These are phyloP conservation scores for Petrea volubilis DNA, from an alignment of 257 asterid genomes.

Conservation along the genomic window DNA sequence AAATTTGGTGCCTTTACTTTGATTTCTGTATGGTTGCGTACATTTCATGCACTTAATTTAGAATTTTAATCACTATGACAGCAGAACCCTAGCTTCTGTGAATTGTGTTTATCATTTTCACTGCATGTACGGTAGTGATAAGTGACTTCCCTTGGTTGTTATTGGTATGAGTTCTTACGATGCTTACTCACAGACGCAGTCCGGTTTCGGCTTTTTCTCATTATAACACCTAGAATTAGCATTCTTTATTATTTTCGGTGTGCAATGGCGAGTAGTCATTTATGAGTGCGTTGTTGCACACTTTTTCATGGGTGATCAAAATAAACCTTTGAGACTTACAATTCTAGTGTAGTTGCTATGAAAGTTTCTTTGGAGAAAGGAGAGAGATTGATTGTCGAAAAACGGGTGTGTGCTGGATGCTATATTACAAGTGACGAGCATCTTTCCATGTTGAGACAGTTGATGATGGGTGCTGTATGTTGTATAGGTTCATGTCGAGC, in stretches of 20 bases:
- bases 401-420: background rate
- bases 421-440: background rate
- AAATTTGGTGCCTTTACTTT: background rate
- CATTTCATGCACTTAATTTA: background rate
- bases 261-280: background rate
- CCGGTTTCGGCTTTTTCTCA: background rate
- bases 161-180: background rate
- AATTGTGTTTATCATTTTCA: background rate
- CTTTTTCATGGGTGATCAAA: background rate
- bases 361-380: slow-evolving; percentile 9
- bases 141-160: background rate
- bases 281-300: background rate
- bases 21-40: background rate
- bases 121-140: background rate
- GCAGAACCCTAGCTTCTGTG: background rate
- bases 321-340: background rate
- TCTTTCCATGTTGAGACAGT: slow-evolving; percentile 1
- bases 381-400: background rate
- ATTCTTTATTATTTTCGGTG: background rate
- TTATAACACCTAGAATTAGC: background rate
- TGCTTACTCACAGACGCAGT: slow-evolving; percentile 1
- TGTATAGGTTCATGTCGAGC: slow-evolving; percentile 71
- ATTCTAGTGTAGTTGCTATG: background rate
- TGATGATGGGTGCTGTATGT: background rate
- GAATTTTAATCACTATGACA: background rate